Evolutionary conservation across 495 filamentous ascomycete species (phyloP).

Genomic region (Daldinia childiae): DNA sequence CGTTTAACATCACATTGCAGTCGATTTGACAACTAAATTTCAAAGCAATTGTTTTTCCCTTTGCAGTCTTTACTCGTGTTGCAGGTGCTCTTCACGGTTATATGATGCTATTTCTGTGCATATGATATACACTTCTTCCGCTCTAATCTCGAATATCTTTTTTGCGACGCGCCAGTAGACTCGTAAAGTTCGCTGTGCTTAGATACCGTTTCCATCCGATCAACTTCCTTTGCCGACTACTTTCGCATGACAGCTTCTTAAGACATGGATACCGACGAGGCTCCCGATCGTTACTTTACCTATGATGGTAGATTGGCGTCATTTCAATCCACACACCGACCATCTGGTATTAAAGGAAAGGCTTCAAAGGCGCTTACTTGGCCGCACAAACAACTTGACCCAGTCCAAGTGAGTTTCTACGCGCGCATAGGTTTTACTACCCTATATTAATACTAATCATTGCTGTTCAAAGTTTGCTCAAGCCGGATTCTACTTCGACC

Average conservation of each 20-base stretch:
- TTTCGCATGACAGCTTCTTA: background rate
- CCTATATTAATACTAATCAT: slow-evolving; percentile 18
- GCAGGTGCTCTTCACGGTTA: background rate
- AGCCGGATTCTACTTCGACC: slow-evolving; percentile 91
- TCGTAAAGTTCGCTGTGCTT: slow-evolving; percentile 8
- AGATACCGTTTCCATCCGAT: background rate
- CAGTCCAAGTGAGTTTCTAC: slow-evolving; percentile 66
- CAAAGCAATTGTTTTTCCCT: slow-evolving; percentile 9
- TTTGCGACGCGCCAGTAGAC: slow-evolving; percentile 26
- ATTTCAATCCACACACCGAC: slow-evolving; percentile 72
- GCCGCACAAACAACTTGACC: slow-evolving; percentile 75
- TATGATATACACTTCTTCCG: background rate
- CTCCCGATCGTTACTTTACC: slow-evolving; percentile 61
- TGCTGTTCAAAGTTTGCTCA: slow-evolving; percentile 71
- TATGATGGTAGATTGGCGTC: slow-evolving; percentile 77
- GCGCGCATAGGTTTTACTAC: background rate
- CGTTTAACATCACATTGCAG: slow-evolving; percentile 7
- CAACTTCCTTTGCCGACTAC: background rate
- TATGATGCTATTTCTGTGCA: slow-evolving; percentile 2
- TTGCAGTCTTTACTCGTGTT: background rate
- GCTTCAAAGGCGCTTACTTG: slow-evolving; percentile 69
- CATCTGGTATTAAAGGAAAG: slow-evolving; percentile 69
- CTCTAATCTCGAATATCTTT: background rate
- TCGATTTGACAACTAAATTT: background rate
- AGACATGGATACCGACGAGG: slow-evolving; percentile 45